These are phyloP conservation scores for Phytophthora ohioensis DNA, from an alignment of 352 stramenopile genomes.

Conservation along the genomic window DNA sequence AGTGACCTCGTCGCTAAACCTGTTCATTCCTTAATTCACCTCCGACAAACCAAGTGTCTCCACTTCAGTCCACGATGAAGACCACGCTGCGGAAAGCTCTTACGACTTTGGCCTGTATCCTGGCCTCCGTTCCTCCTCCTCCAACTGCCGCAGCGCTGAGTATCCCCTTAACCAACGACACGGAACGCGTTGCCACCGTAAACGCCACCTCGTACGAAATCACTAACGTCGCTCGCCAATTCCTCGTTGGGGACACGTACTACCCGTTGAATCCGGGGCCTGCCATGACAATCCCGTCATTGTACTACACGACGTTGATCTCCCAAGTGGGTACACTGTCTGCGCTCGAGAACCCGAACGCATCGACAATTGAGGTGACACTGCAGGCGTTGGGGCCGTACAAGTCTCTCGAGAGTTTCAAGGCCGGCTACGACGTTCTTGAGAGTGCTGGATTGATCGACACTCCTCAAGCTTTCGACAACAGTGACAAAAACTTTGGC, in stretches of 20 bases:
- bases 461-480: constrained; percentile 38
- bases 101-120: background rate
- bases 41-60: background rate
- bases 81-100: background rate
- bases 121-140: constrained; percentile 7
- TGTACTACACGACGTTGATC: constrained; percentile 37
- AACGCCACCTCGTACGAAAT: constrained; percentile 34
- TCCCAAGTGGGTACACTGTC: constrained; percentile 27
- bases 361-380: constrained; percentile 16
- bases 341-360: constrained; percentile 33
- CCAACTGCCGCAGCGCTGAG: constrained; percentile 17
- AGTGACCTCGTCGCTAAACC: constrained; percentile 5
- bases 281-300: constrained; percentile 26
- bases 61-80: constrained; percentile 11
- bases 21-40: constrained; percentile 18
- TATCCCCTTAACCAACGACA: constrained; percentile 24
- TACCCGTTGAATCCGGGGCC: constrained; percentile 36
- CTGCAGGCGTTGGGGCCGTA: constrained; percentile 32
- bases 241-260: constrained; percentile 32
- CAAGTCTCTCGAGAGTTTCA: constrained; percentile 35
- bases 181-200: constrained; percentile 11
- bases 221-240: constrained; percentile 33
- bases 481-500: constrained; percentile 50
- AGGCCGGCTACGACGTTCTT: constrained; percentile 33
- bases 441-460: constrained; percentile 31